Evolutionary conservation across 768 basidiomycete species (phyloP).

Genomic region (Daedaleopsis nitida): DNA sequence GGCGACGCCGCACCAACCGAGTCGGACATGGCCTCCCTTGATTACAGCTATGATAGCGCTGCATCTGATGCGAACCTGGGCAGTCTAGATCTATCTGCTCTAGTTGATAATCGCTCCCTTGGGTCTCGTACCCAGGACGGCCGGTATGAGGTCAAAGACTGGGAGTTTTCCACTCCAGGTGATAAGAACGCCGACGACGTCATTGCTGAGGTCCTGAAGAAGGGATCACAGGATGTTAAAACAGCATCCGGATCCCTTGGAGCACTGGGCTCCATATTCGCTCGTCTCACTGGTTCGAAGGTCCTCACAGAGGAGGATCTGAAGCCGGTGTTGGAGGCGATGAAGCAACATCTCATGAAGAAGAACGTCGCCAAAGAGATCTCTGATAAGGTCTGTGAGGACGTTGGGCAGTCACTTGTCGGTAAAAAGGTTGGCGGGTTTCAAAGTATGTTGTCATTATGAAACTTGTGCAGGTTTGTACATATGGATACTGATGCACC

Average conservation of each 20-base stretch:
- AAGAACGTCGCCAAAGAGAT: conserved; percentile 99
- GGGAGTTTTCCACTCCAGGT: conserved; percentile 61
- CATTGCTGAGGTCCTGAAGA: conserved; percentile 60
- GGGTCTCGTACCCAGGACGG: conserved; percentile 78
- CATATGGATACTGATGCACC: conserved; percentile 4
- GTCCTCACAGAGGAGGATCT: conserved; percentile 81
- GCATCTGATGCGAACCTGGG: conserved; percentile 35
- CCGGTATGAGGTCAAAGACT: conserved; percentile 77
- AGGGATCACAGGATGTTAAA: conserved; percentile 30
- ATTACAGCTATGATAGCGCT: conserved; percentile 72
- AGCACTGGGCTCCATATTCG: conserved; percentile 76
- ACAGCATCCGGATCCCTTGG: conserved; percentile 49
- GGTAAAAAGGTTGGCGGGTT: conserved; percentile 92
- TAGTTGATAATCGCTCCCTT: conserved; percentile 72
- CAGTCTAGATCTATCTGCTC: conserved; percentile 53
- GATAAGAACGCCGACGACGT: conserved; percentile 48
- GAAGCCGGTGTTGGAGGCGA: conserved; percentile 84
- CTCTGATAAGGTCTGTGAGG: conserved; percentile 90
- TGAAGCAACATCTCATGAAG: conserved; percentile 98
- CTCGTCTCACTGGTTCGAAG: conserved; percentile 84
- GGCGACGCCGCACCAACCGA: conserved; percentile 79
- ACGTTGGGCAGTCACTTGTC: conserved; percentile 86
- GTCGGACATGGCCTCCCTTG: conserved; percentile 89
- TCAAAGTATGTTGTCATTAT: conserved; percentile 60
- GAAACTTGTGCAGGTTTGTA: background rate